Percentiles rank a stretch among this genome's conserved stretches.
Conservation (phyloP, 139 green algal species). For the Desmodesmus armatus region DNA sequence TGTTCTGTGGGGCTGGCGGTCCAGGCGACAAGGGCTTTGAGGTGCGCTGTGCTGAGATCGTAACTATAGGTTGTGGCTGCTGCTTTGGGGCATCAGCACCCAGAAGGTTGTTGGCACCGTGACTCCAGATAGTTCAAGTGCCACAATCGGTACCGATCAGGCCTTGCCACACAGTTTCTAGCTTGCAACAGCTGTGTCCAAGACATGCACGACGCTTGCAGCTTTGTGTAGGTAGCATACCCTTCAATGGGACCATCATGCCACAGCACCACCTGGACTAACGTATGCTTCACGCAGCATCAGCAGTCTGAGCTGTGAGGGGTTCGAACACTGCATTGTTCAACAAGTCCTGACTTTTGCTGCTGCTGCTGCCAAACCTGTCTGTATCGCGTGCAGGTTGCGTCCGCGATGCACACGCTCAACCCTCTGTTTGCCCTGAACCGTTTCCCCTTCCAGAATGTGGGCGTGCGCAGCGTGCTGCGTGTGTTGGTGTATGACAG, state of each 20-base stretch:
- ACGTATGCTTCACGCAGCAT: not conserved
- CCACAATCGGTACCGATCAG: no score
- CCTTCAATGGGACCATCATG: not conserved
- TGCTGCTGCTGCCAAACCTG: not conserved
- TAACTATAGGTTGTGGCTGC: not conserved
- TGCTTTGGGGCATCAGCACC: no score
- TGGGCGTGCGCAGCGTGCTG: slow-evolving; percentile 55
- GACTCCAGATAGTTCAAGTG: no score
- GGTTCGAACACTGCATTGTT: no score
- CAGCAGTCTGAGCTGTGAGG: no score
- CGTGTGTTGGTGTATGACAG: slow-evolving; percentile 29
- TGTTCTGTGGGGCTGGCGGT: slow-evolving; percentile 27
- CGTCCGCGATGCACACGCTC: slow-evolving; percentile 14
- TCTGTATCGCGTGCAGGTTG: slow-evolving; percentile 10
- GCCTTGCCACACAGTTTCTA: not conserved
- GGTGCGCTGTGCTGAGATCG: no score
- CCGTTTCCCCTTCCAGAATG: slow-evolving; percentile 48
- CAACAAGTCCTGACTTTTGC: no score
- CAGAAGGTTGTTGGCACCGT: not conserved
- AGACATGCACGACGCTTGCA: not conserved
- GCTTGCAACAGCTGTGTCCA: not conserved
- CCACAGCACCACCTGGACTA: no score
- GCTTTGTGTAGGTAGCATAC: not conserved
- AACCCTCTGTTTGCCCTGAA: slow-evolving; percentile 57
- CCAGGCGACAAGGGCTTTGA: slow-evolving; percentile 16